These are phyloP conservation scores for Drosera spatulata DNA, from an alignment of 179 eudicot genomes.

Conservation along the genomic window DNA sequence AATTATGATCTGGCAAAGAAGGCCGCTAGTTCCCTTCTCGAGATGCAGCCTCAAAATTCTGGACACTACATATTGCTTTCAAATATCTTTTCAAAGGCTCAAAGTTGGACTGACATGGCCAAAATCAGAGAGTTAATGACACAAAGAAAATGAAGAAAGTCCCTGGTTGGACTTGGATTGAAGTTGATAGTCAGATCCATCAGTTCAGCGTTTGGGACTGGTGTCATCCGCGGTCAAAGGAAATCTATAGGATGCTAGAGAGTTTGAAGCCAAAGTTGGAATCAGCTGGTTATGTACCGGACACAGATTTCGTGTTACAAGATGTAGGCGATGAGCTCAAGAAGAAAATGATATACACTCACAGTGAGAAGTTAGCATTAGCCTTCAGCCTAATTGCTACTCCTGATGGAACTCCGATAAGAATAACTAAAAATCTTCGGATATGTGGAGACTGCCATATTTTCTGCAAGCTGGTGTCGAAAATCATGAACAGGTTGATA, in stretches of 20 bases:
- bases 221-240: not conserved
- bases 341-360: constrained; percentile 8
- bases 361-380: constrained; percentile 10
- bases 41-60: constrained; percentile 10
- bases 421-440: constrained; percentile 12
- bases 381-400: constrained; percentile 11
- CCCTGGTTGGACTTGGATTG: constrained; percentile 14
- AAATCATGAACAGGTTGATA: constrained; percentile 3
- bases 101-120: constrained; percentile 3
- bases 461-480: constrained; percentile 6
- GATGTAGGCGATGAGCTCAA: constrained; percentile 9
- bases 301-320: constrained; percentile 9
- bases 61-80: constrained; percentile 12
- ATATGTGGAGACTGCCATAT: constrained; percentile 11
- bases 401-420: constrained; percentile 6
- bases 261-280: constrained; percentile 8
- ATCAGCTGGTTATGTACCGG: constrained; percentile 3
- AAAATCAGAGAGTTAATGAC: constrained; percentile 3
- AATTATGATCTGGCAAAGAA: constrained; percentile 5
- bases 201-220: constrained; percentile 8
- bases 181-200: constrained; percentile 8
- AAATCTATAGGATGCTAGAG: constrained; percentile 5
- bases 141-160: constrained; percentile 8
- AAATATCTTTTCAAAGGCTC: constrained; percentile 10
- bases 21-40: constrained; percentile 9